Conservation (phyloP, 768 basidiomycete genomes). For the Leccinellum albellum region DNA sequence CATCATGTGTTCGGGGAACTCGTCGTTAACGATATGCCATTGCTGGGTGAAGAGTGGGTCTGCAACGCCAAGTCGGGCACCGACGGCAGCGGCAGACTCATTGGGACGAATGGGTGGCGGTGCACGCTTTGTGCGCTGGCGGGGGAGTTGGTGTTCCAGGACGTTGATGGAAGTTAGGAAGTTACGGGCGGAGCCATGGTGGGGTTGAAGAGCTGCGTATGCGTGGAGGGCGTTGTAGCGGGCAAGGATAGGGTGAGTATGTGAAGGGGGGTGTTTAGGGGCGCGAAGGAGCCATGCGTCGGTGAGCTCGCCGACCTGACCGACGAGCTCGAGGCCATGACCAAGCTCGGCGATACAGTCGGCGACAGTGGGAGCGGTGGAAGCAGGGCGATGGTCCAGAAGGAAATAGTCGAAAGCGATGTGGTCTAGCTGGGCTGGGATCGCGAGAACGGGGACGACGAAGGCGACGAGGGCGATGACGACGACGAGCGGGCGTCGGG, state of each 20-base stretch:
- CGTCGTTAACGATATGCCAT: constrained; percentile 94
- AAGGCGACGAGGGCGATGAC: constrained; percentile 6
- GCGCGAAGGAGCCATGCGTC: constrained; percentile 80
- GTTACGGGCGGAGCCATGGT: constrained; percentile 37
- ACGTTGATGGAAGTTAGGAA: constrained; percentile 56
- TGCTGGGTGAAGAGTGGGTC: constrained; percentile 84
- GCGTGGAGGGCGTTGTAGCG: constrained; percentile 44
- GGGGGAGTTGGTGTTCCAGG: constrained; percentile 59
- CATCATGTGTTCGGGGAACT: constrained; percentile 78
- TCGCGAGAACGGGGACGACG: background rate
- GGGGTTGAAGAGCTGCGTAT: constrained; percentile 32
- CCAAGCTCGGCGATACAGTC: constrained; percentile 60
- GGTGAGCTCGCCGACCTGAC: constrained; percentile 77
- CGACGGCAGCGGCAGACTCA: constrained; percentile 43
- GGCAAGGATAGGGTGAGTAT: constrained; percentile 39
- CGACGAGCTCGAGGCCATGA: constrained; percentile 83
- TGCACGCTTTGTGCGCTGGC: constrained; percentile 69
- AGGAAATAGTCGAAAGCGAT: constrained; percentile 80
- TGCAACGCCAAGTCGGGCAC: constrained; percentile 57
- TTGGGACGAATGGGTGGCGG: constrained; percentile 53
- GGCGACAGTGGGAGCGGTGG: constrained; percentile 50
- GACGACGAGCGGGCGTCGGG: constrained; percentile 7
- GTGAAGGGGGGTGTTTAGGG: constrained; percentile 32
- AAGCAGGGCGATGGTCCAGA: constrained; percentile 56
- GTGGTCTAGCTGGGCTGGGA: constrained; percentile 45